Base-by-base conservation (phyloP, 257 asterid genomes). In the Jasminum sambac region DNA sequence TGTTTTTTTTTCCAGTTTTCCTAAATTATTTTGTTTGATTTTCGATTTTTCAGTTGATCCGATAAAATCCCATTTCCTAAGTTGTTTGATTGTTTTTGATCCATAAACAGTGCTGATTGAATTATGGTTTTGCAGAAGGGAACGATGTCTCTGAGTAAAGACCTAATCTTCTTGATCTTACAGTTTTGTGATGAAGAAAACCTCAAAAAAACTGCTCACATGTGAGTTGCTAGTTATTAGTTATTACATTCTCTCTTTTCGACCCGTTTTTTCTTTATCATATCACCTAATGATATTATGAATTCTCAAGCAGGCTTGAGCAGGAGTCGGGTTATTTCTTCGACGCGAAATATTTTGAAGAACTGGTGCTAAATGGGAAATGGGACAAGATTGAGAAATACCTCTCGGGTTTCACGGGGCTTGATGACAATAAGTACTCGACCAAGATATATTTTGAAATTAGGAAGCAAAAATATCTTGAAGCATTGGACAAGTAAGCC, bases 401-500 rank as follows among this genome's bases (percentile, higher is more conserved):
- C 70, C 87, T 87, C 23, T 83, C 90, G 0, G 74, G 89, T 52
- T 89, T 87, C 86, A 82, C 78, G 0, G 68, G 36, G 0, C 73
- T 86, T n/a, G 85, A 77, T 16, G 90, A 84, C 52, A 84, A 84
- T 83, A 79, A 73, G 63, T 80, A 76, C 72, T 87, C 98, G 0
- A 77, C 76, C 5, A 89, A 91, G 84, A 87, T 83, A 6, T 89
- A 79, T 77, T 87, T 89, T 21, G 98, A 89, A 76, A 76, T 89
- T 30, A 78, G 93, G 87, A 89, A 89, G 84, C 96, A 91, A 68
- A 88, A 84, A 82, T 91, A 74, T 80, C 88, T 87, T 7, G 98
- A 89, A 87, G 85, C 98, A 25, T 81, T 91, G 14, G 94, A 91
- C 78, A 86, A 64, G 96, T 91, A 76, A 74, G 81, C 37, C 65